Evolutionary conservation across 2,329 filamentous ascomycete genomes (phyloP).

Genomic region (Aspergillus sp.): DNA sequence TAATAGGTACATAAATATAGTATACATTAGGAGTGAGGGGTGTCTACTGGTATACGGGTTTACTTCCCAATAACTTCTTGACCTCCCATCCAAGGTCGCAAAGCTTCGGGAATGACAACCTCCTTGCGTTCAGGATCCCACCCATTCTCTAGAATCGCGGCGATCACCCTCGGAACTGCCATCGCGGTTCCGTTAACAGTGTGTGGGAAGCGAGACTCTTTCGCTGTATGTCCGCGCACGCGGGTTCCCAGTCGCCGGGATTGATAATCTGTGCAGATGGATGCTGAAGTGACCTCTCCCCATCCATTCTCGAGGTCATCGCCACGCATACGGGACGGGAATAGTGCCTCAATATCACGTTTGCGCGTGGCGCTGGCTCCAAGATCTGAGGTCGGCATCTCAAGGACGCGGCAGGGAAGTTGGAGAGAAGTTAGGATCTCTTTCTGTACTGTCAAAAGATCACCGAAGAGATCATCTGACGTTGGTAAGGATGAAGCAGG

Average conservation of each 20-base stretch:
- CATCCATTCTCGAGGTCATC: slow-evolving; percentile 63
- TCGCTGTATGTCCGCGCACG: slow-evolving; percentile 52
- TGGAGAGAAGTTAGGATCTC: slow-evolving; percentile 76
- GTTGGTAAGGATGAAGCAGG: slow-evolving; percentile 29
- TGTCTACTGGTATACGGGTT: neutral
- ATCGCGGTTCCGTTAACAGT: slow-evolving; percentile 94
- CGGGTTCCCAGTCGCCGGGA: slow-evolving; percentile 76
- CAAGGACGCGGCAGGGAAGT: slow-evolving; percentile 82
- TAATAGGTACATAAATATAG: neutral
- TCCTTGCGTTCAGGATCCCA: slow-evolving; percentile 71
- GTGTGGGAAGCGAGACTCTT: slow-evolving; percentile 69
- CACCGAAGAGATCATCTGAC: slow-evolving; percentile 64
- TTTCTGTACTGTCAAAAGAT: slow-evolving; percentile 83
- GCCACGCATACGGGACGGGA: slow-evolving; percentile 67
- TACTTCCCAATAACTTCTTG: slow-evolving; percentile 59
- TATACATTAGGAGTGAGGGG: neutral
- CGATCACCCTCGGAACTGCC: slow-evolving; percentile 84
- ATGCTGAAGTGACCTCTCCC: slow-evolving; percentile 90
- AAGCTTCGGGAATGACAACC: slow-evolving; percentile 73
- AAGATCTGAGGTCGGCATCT: slow-evolving; percentile 87
- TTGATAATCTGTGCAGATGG: slow-evolving; percentile 94
- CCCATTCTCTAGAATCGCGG: slow-evolving; percentile 84
- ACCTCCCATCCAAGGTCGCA: slow-evolving; percentile 83
- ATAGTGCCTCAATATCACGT: slow-evolving; percentile 90
- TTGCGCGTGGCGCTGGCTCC: slow-evolving; percentile 86